Percentiles rank a stretch among this genome's conserved stretches.
phyloP scores from a whole-genome alignment of 2,329 filamentous ascomycete genomes.

The Hypoxylon sp. region DNA sequence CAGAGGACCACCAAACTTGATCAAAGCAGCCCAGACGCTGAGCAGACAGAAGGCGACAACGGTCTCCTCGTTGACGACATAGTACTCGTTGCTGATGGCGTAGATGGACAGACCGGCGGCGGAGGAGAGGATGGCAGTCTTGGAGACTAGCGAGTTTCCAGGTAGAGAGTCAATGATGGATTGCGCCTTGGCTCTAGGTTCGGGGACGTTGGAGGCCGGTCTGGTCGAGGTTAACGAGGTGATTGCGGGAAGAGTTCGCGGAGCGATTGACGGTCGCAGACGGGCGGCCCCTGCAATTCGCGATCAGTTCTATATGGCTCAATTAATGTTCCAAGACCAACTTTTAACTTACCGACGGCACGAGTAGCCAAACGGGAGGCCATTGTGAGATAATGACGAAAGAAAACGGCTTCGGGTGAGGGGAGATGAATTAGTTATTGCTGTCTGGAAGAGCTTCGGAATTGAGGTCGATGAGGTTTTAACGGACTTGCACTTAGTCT shows the following conservation, averaged over 20 bases:
- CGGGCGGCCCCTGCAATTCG: conserved; percentile 81
- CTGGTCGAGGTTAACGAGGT: conserved; percentile 76
- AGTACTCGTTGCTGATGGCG: conserved; percentile 99
- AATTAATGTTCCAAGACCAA: conserved; percentile 53
- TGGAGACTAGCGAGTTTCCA: conserved; percentile 91
- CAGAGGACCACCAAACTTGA: conserved; percentile 91
- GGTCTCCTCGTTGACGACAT: conserved; percentile 99
- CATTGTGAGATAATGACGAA: conserved; percentile 79
- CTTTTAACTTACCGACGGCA: conserved; percentile 82
- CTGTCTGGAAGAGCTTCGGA: conserved; percentile 45
- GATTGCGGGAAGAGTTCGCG: conserved; percentile 81
- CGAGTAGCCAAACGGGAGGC: conserved; percentile 97
- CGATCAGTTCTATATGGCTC: conserved; percentile 52
- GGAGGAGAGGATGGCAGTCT: conserved; percentile 96
- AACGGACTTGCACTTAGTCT: conserved; percentile 48
- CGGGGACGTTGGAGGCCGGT: conserved; percentile 81
- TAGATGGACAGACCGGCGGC: conserved; percentile 91
- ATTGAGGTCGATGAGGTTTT: conserved; percentile 54
- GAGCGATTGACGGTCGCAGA: conserved; percentile 84
- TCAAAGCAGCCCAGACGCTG: conserved; percentile 91
- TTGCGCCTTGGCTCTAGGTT: conserved; percentile 97
- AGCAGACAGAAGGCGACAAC: conserved; percentile 93
- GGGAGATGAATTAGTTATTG: conserved; percentile 59
- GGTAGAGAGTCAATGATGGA: conserved; percentile 94
- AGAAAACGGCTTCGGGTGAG: conserved; percentile 62